Evolutionary conservation across 2,329 filamentous ascomycete species (phyloP).

Genomic region (Ophiocordyceps unilateralis): DNA sequence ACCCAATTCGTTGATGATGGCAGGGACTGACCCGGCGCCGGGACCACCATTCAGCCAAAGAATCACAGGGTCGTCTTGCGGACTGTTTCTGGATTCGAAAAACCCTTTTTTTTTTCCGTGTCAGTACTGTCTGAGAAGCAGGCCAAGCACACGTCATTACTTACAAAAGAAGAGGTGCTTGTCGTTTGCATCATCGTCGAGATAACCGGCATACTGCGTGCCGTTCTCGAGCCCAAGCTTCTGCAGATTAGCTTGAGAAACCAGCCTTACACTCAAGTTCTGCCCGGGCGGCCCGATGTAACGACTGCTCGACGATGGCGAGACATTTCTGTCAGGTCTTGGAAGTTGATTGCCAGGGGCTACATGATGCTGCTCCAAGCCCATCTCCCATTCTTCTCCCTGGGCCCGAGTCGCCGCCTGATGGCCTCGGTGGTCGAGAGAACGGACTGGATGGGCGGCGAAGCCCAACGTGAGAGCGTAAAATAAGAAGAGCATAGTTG

Average conservation of each 20-base stretch:
- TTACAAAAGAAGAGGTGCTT: background rate
- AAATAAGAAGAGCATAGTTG: background rate
- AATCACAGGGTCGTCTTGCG: background rate
- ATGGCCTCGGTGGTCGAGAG: background rate
- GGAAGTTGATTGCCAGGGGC: background rate
- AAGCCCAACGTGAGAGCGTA: background rate
- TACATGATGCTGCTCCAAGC: background rate
- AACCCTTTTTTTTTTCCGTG: background rate
- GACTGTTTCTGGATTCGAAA: background rate
- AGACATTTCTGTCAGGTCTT: too few relatives aligned
- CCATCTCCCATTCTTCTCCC: too few relatives aligned
- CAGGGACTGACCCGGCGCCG: background rate
- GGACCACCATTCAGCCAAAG: background rate
- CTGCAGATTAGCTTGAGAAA: background rate
- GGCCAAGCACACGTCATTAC: background rate
- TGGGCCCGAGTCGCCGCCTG: background rate
- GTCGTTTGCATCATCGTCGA: background rate
- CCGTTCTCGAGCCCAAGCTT: background rate
- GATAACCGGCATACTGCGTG: background rate
- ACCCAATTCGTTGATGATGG: background rate
- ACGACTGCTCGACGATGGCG: background rate
- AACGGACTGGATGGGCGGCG: background rate
- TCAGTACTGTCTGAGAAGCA: background rate
- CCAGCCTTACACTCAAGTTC: background rate
- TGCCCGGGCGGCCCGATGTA: background rate